Evolutionary conservation across 495 filamentous ascomycete species (phyloP), one percentile per base, ranked within the genome.

Genomic region (Penicillium riverlandense): DNA sequence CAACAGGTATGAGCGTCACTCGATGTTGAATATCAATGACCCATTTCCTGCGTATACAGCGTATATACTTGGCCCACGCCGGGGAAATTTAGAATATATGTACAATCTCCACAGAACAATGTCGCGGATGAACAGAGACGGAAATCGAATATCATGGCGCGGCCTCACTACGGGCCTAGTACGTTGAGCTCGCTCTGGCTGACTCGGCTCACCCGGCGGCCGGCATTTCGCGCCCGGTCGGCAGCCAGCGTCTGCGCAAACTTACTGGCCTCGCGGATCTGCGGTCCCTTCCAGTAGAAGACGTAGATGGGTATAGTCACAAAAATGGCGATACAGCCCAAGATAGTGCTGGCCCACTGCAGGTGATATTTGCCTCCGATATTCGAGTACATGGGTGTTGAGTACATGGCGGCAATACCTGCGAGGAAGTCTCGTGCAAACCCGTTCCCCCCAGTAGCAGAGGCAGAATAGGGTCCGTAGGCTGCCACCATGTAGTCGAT

Each of bases 401-500:
- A 51, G 41, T 75, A 73, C 66, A 75, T 66, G 8, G 69, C 66
- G 1, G 70, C 64, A 11, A 73, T 41, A 11, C 71, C 71, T 2
- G 69, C 70, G 2, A 74, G 60, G 46, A 75, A 65, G 45, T 75
- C 71, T 35, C 71, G 55, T 0, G 69, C 67, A 13, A 72, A 67
- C 0, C 76, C 81, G 48, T 86, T 86, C 1, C 82, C 82, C 13
- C 86, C 86, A 1, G 86, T 89, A 0, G 86, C 86, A 1, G 85
- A 88, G 4, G 86, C 83, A 22, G 83, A 80, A 59, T 88, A 89
- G 0, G 81, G 82, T 0, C 85, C 86, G 57, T 90, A 89, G 1
- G 83, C 77, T 35, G 77, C 80, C n/a, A 89, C 78, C 85, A 88
- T 89, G 65, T 90, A 90, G 50, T 90, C 85, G 45, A 89, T 85